Base-by-base conservation (phyloP, 257 asterid genomes). In the Oldenlandia corymbosa region DNA sequence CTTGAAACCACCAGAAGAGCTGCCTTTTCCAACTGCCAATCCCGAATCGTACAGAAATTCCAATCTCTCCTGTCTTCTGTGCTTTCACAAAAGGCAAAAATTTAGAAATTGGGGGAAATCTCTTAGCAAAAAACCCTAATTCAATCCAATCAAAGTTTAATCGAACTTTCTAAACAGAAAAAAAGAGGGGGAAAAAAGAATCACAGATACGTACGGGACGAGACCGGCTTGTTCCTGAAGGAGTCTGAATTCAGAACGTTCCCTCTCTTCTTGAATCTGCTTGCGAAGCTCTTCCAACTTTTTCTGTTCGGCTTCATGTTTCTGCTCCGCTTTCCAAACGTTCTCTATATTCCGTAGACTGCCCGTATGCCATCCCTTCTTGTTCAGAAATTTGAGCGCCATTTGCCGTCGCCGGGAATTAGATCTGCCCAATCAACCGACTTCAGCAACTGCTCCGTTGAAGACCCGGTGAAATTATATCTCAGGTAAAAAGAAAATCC, bases 321-420 rank as follows among this genome's bases (percentile, higher is more conserved):
- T 91, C 73, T 91, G 99, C 84, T 92, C 99, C 21, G 99, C 99
- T 65, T 92, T 92, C 99, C 99, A 92, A 1, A 92, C 99, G 69
- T 87, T 92, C 74, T 91, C 98, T 77, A 91, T 82, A 78, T 92
- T 92, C 66, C 97, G 95, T 53, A 92, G 96, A 73, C 95, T 85
- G 31, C 97, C 99, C 26, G 99, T 92, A 67, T 92, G 99, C 97
- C 99, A 92, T 63, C 99, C 99, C 74, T 92, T 92, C 89, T 92
- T 92, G 85, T 92, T 92, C 73, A 92, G 74, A 84, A 92, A 92
- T 73, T 89, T 91, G 76, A 91, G 64, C 68, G 90, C 98, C 98
- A 87, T 90, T 34, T 43, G 61, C 12, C 42, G 61, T 10, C 42
- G 60, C 32, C 11, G 10, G 57, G 12, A 21, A 51, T 12, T 12